phyloP scores from a whole-genome alignment of 768 basidiomycete species.

The Boletellus ananas region DNA sequence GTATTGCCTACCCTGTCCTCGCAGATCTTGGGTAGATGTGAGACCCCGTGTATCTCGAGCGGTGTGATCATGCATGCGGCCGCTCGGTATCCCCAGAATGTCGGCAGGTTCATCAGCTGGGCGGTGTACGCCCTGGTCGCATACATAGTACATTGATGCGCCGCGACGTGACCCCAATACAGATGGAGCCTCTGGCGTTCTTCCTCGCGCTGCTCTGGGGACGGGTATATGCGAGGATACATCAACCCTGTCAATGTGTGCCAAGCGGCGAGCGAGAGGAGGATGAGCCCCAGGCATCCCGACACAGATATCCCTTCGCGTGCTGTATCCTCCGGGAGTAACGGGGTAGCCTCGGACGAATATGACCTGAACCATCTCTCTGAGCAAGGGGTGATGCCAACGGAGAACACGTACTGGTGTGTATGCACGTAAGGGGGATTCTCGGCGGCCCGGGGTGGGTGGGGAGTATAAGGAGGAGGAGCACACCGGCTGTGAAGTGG shows the following conservation, averaged over 20 bases:
- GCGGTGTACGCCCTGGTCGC: slow-evolving; percentile 30
- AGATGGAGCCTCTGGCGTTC: slow-evolving; percentile 24
- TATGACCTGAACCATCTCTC: too few relatives aligned
- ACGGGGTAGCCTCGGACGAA: too few relatives aligned
- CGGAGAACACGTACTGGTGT: not conserved
- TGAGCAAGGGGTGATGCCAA: too few relatives aligned
- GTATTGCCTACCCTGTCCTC: slow-evolving; percentile 18
- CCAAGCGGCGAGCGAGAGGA: too few relatives aligned
- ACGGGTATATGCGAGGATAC: too few relatives aligned
- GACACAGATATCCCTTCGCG: too few relatives aligned
- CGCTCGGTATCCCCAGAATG: slow-evolving; percentile 12
- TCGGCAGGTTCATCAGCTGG: slow-evolving; percentile 27
- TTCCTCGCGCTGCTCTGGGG: slow-evolving; percentile 14
- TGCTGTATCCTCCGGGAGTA: too few relatives aligned
- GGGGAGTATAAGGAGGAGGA: not conserved
- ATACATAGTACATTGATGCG: slow-evolving; percentile 25
- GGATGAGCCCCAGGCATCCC: not conserved
- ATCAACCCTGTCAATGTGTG: too few relatives aligned
- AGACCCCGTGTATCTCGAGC: slow-evolving; percentile 19
- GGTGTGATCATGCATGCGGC: slow-evolving; percentile 22
- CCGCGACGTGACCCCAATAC: slow-evolving; percentile 17
- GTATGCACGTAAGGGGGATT: not conserved
- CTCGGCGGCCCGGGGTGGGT: too few relatives aligned
- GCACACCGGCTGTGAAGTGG: not conserved
- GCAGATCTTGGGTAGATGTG: slow-evolving; percentile 16